These are phyloP conservation scores for Fraxinus xanthoxyloides DNA, from an alignment of 305 asterid genomes.

Conservation along the genomic window DNA sequence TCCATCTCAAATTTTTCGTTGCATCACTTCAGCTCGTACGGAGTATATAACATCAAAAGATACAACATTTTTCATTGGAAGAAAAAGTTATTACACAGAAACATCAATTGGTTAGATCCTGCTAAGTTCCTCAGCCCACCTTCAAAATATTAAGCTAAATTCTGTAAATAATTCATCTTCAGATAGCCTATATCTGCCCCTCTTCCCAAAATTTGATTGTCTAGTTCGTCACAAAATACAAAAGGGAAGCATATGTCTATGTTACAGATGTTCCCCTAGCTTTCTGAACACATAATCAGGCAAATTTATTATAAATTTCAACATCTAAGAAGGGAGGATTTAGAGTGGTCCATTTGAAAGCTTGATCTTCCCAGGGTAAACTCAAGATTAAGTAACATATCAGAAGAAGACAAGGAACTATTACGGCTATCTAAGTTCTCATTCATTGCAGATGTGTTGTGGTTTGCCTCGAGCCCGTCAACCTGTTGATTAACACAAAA, in stretches of 20 bases:
- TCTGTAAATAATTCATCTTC: neutral
- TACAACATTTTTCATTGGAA: neutral
- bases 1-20: neutral
- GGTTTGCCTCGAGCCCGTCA: constrained; percentile 20
- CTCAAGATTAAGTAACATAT: constrained; percentile 48
- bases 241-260: neutral
- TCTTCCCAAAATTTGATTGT: neutral
- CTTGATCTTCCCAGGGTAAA: constrained; percentile 65
- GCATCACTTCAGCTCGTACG: neutral
- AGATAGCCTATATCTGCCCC: too few species aligned
- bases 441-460: constrained; percentile 7
- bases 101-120: neutral
- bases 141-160: neutral
- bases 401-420: constrained; percentile 28
- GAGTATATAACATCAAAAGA: neutral
- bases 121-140: neutral
- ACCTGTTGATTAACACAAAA: constrained; percentile 24
- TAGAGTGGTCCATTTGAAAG: constrained; percentile 39
- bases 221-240: neutral
- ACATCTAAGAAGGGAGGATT: constrained; percentile 37
- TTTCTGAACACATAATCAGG: neutral
- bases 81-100: neutral
- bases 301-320: constrained; percentile 3
- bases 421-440: constrained; percentile 9
- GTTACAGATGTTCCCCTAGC: neutral